These are phyloP conservation scores for Nicotiana tomentosiformis DNA, from an alignment of 257 asterid species.

Conservation along the genomic window DNA sequence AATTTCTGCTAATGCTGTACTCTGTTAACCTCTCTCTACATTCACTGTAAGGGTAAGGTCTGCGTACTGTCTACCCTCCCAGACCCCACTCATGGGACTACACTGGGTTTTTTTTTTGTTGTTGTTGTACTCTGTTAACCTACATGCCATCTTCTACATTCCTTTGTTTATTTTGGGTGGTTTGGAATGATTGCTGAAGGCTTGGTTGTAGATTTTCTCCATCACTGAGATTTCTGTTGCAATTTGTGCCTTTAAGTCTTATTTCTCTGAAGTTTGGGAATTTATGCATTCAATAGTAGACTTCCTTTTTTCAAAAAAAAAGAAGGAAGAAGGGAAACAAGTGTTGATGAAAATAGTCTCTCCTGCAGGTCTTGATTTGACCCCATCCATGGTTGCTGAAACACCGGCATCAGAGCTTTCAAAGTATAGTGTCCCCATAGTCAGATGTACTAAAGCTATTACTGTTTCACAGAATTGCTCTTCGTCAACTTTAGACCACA, in stretches of 20 bases:
- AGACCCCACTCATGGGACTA: too few species aligned
- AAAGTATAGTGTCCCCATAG: slow-evolving; percentile 23
- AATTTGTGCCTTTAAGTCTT: background rate
- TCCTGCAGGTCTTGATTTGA: slow-evolving; percentile 27
- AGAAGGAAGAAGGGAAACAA: background rate
- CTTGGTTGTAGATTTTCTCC: background rate
- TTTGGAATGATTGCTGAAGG: background rate
- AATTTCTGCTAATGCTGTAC: background rate
- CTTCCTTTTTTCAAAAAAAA: background rate
- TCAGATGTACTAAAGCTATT: slow-evolving; percentile 25
- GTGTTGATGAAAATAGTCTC: slow-evolving; percentile 5
- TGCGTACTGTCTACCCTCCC: too few species aligned
- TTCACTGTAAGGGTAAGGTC: too few species aligned
- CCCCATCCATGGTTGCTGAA: slow-evolving; percentile 48
- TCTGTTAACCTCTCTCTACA: background rate
- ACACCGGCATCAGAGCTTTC: slow-evolving; percentile 54
- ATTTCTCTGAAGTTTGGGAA: background rate
- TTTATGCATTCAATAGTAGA: background rate
- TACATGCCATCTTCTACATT: background rate
- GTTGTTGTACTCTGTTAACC: background rate
- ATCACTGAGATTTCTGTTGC: background rate
- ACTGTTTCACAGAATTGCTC: slow-evolving; percentile 12
- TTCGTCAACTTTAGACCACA: slow-evolving; percentile 19
- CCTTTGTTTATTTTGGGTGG: background rate
- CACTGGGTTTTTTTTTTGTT: too few species aligned